Percentiles rank a stretch among this genome's conserved stretches.
These are phyloP conservation scores for Fagopyrum esculentum DNA, from an alignment of 148 eudicot genomes.

Conservation along the genomic window DNA sequence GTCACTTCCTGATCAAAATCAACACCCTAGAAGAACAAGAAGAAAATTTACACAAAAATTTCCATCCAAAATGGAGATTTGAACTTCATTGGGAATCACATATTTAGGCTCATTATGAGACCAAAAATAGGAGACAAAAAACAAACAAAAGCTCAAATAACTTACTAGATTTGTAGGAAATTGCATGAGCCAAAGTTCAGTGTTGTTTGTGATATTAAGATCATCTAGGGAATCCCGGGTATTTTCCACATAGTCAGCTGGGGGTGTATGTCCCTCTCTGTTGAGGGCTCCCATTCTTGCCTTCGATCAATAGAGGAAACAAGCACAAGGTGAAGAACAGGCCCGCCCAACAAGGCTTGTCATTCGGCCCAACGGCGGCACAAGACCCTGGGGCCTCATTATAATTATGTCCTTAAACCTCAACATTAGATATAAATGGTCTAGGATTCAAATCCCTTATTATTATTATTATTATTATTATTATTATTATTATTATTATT, in stretches of 20 bases:
- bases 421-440: too few relatives aligned
- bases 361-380: too few relatives aligned
- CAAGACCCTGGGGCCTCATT: too few relatives aligned
- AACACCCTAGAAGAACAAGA: slow-evolving; percentile 39
- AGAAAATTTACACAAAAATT: not conserved
- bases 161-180: slow-evolving; percentile 58
- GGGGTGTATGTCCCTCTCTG: slow-evolving; percentile 25
- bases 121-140: not conserved
- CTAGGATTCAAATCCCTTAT: too few relatives aligned
- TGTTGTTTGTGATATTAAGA: slow-evolving; percentile 32
- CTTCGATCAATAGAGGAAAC: not conserved
- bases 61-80: not conserved
- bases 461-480: too few relatives aligned
- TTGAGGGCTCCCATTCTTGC: slow-evolving; percentile 11
- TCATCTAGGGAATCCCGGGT: slow-evolving; percentile 45
- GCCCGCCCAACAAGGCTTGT: too few relatives aligned
- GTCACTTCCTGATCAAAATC: slow-evolving; percentile 55
- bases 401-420: too few relatives aligned
- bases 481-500: too few relatives aligned
- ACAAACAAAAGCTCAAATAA: not conserved
- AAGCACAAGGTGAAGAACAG: too few relatives aligned
- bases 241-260: slow-evolving; percentile 42
- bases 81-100: not conserved
- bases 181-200: slow-evolving; percentile 81
- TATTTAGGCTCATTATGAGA: not conserved